Base-by-base conservation (phyloP, 345 rosid genomes). In the Eucalyptus shirleyi region DNA sequence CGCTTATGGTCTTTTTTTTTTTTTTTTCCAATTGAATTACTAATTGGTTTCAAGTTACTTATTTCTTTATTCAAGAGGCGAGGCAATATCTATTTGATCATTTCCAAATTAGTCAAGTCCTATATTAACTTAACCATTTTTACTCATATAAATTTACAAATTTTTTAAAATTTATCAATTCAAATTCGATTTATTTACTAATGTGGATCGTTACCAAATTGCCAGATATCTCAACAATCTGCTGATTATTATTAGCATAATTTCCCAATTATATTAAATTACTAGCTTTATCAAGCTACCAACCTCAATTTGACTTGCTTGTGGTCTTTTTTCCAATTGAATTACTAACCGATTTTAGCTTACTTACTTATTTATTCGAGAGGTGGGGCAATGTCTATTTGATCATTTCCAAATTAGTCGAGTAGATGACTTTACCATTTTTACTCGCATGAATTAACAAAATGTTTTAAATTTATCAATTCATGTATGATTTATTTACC, bases 151-250 rank as follows among this genome's bases (percentile, higher is more conserved):
- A 15, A 56, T 24, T 65, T 15, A n/a, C 40, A 28, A n/a, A 4
- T 4, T 7, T 11, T 65, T 65, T 15, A 16, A n/a, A 65, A 65
- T 15, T 65, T 24, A 9, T 56, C 62, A 10, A 56, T 5, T 56
- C 62, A 24, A 4, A 24, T 56, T 24, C 3, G 0, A 24, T 56
- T 55, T 10, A 56, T 56, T 56, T 56, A 56, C 6, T 30, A 24
- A 24, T 10, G 62, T 23, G 12, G 60, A 12, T 55, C 1, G 1
- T 55, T 9, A 55, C 5, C 28, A 23, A 9, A 55, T 55, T 23
- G 60, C 12, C 1, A 0, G 0, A 4, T 55, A 55, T 55, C 60
- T 0, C 1, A 0, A 21, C 60, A 55, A 55, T 2, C 5, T 55
- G 60, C 12, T 23, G 12, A 55, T 55, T 55, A 9, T 55, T 23